phyloP scores from a whole-genome alignment of 768 basidiomycete genomes.

The Cystofilobasidium capitatum region DNA sequence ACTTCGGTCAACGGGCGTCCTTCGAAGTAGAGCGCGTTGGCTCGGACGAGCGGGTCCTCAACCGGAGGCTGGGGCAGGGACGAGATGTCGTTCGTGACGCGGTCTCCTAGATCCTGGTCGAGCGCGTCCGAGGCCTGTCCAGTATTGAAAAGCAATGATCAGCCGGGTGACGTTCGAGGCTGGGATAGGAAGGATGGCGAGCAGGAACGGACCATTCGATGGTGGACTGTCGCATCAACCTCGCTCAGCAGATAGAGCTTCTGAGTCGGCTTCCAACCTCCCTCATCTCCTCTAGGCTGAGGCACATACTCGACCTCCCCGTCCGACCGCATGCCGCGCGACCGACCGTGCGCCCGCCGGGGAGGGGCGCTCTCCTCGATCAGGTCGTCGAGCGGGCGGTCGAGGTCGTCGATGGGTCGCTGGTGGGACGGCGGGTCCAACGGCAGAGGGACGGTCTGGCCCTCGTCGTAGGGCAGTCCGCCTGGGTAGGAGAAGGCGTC shows the following conservation, averaged over 20 bases:
- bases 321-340: conserved; percentile 1
- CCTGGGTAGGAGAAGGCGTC: conserved; percentile 3
- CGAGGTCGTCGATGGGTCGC: neutral
- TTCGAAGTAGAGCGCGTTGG: conserved; percentile 18
- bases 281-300: neutral
- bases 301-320: neutral
- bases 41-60: conserved; percentile 10
- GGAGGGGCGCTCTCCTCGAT: neutral
- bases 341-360: neutral
- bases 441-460: neutral
- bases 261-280: neutral
- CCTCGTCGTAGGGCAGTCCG: conserved; percentile 3
- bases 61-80: neutral
- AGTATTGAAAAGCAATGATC: neutral
- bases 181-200: neutral
- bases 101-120: neutral
- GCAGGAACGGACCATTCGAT: neutral
- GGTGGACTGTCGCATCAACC: neutral
- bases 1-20: conserved; percentile 17
- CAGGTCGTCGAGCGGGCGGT: conserved; percentile 1
- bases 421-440: neutral
- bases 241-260: neutral
- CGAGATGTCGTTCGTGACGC: neutral
- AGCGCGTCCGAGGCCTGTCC: neutral
- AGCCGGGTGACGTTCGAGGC: neutral